Evolutionary conservation across 805 yeast genomes (phyloP), one percentile per base, ranked within the genome.

Genomic region (Hanseniaspora nectarophila): DNA sequence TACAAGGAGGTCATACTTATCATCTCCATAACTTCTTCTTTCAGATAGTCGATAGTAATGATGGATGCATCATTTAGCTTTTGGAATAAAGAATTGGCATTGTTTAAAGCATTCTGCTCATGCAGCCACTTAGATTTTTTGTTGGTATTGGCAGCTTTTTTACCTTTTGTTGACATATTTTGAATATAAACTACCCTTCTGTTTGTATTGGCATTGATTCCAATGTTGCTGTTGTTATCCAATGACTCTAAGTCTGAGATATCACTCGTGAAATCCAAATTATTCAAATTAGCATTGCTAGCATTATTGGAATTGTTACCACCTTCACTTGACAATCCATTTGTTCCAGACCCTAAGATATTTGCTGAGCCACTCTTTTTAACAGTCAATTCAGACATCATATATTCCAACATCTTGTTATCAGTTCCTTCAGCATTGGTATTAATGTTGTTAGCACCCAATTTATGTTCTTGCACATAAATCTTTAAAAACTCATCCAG

Each of bases 21-120:
- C 75, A 88, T 84, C 47, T 88, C 90, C 55, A 92, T 64, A 2
- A 86, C 84, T 56, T 88, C 97, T 58, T 86, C 95, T 55, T 82
- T 74, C 12, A 80, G 67, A 3, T 77, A 79, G 62, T 90, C 97
- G 32, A 90, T 77, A 0, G 83, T 76, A 44, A 88, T 72, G 0
- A 90, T 76, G 0, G 97, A 90, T 0, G 92, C 81, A 21, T 69
- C 66, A 0, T 81, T 71, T 37, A 90, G 63, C 10, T 70, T 73
- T 46, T 73, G 72, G 38, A 87, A 62, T 44, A 82, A 69, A 3
- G 68, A 62, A 1, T 74, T 73, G 0, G 85, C 73, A 0, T 84
- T 83, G 51, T 75, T 73, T 56, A 76, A 76, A 0, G 95, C 77
- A 51, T 77, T 80, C 56, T 85, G 87, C 55, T 86, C 95, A 39